Conservation (phyloP, 257 asterid genomes). For the Solanum peruvianum region DNA sequence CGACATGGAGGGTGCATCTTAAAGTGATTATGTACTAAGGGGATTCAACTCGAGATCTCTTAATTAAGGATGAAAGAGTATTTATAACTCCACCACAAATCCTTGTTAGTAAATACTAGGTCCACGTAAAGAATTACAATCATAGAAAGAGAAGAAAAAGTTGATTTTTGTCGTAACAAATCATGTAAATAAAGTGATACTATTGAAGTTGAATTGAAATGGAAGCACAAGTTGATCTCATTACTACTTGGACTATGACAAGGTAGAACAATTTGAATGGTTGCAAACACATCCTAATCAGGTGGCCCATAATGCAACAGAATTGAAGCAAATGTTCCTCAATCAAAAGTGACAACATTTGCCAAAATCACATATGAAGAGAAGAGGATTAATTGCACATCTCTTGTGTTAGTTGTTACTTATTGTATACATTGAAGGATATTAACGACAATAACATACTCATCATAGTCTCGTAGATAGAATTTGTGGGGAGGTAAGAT, state of each 20-base stretch:
- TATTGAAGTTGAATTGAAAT: not conserved
- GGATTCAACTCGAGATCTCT: too few relatives aligned
- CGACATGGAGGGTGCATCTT: too few relatives aligned
- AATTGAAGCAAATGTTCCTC: not conserved
- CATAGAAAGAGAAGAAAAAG: not conserved
- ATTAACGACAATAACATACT: not conserved
- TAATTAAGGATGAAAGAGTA: too few relatives aligned
- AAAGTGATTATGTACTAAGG: too few relatives aligned
- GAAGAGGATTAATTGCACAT: not conserved
- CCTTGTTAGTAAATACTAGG: not conserved
- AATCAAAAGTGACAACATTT: not conserved
- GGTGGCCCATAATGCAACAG: not conserved
- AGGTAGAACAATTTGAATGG: not conserved
- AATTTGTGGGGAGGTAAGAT: too few relatives aligned
- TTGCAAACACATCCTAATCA: not conserved
- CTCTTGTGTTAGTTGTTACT: not conserved
- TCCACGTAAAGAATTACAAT: not conserved
- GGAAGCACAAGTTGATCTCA: not conserved
- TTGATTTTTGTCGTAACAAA: not conserved
- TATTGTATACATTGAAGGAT: not conserved
- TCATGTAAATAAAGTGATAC: not conserved
- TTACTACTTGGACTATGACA: not conserved
- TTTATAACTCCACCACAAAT: too few relatives aligned
- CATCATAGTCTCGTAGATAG: too few relatives aligned
- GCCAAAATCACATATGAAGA: not conserved